Evolutionary conservation across 441 rosid species (phyloP), one percentile per base, ranked within the genome.

Genomic region (Eruca vesicaria): DNA sequence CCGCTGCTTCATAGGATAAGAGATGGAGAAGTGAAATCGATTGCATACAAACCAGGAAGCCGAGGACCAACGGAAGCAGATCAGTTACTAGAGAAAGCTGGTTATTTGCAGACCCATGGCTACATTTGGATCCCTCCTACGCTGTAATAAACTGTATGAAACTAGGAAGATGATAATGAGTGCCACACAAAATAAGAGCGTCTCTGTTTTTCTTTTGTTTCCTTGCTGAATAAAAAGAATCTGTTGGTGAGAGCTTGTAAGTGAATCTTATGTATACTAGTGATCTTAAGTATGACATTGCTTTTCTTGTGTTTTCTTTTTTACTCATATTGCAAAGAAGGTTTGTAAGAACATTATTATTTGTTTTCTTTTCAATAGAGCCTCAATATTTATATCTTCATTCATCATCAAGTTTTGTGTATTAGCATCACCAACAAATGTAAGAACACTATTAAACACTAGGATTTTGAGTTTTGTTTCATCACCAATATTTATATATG

Each of bases 41-140:
- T 74, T 23, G 73, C 87, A 10, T 96, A 96, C 83, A 56, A 86
- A 80, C 86, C 84, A 41, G 99, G 98, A 68, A 94, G 98, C 90
- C 87, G 99, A 58, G 98, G 98, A n/a, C 99, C 99, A 4, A 82
- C 73, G 0, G 92, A 92, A 81, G 98, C 98, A 9, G 99, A 96
- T 66, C 84, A 89, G 81, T 86, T 96, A 71, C 86, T 86, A 28
- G 86, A 80, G 69, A 88, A 86, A 82, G 89, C 88, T 33, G 98
- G 99, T 52, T 96, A 96, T 38, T 82, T 88, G 55, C 99, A 96
- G 81, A 93, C 99, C 1, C 98, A 90, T 69, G 99, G 98, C 76
- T 96, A 93, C 74, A 90, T 90, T 59, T 96, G 98, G 99, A 88
- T 93, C 77, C 98, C 99, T 63, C 99, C 99, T 12, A 90, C 97